These are phyloP conservation scores for Tulasnella calospora DNA, from an alignment of 768 basidiomycete genomes.

Conservation along the genomic window DNA sequence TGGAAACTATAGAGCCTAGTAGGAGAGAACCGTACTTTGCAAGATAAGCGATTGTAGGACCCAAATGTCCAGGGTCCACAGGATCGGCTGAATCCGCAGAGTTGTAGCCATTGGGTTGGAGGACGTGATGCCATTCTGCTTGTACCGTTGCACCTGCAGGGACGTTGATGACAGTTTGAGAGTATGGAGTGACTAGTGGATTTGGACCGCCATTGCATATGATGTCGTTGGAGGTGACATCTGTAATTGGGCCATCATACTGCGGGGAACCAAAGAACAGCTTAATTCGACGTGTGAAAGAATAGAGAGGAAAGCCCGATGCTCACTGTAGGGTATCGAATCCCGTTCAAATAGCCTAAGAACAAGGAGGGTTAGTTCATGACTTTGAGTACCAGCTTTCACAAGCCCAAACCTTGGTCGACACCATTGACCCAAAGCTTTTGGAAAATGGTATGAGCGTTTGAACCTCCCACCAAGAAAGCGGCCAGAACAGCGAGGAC, in stretches of 20 bases:
- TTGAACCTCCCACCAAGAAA: not conserved
- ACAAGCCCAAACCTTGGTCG: slow-evolving; percentile 6
- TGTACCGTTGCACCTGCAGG: slow-evolving; percentile 52
- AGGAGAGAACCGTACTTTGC: slow-evolving; percentile 32
- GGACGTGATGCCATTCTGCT: slow-evolving; percentile 51
- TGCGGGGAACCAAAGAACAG: slow-evolving; percentile 6
- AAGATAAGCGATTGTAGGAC: slow-evolving; percentile 51
- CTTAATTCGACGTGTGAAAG: not conserved
- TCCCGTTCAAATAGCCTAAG: slow-evolving; percentile 6
- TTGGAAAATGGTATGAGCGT: slow-evolving; percentile 51
- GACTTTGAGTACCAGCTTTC: not conserved
- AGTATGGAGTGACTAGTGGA: slow-evolving; percentile 40
- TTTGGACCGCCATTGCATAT: slow-evolving; percentile 61
- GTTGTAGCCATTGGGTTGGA: slow-evolving; percentile 43
- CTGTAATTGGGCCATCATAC: slow-evolving; percentile 47
- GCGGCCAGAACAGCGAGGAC: not conserved
- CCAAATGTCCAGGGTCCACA: slow-evolving; percentile 41
- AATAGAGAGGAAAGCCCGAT: not conserved
- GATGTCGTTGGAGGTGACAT: slow-evolving; percentile 51
- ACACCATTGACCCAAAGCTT: slow-evolving; percentile 22
- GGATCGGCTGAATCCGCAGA: slow-evolving; percentile 45
- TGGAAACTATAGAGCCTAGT: not conserved
- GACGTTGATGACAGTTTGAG: slow-evolving; percentile 42
- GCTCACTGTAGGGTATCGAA: slow-evolving; percentile 20
- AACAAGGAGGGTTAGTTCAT: not conserved